Percentiles rank a stretch among this genome's conserved stretches.
Evolutionary conservation across 352 stramenopile genomes (phyloP).

Genomic region (Elongisporangium undulatum): DNA sequence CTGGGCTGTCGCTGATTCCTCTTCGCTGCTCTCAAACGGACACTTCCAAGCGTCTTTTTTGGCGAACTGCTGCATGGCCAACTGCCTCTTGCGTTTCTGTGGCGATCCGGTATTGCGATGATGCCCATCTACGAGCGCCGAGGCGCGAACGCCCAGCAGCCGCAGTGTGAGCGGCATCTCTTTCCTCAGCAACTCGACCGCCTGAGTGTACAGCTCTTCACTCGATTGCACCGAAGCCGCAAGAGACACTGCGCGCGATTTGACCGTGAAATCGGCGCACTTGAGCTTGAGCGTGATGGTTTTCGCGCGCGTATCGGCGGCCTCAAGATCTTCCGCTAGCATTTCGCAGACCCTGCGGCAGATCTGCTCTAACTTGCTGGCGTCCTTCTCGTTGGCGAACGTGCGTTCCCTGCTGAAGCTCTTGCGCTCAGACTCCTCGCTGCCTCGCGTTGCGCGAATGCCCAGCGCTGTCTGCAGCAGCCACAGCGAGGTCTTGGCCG

Average conservation of each 20-base stretch:
- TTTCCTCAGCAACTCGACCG: constrained; percentile 48
- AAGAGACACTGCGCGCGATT: constrained; percentile 47
- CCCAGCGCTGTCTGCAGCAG: constrained; percentile 70
- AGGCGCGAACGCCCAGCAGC: constrained; percentile 60
- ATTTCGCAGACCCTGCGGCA: constrained; percentile 60
- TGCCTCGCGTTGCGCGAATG: constrained; percentile 31
- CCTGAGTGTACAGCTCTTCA: constrained; percentile 39
- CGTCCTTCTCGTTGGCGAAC: constrained; percentile 43
- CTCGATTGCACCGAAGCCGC: constrained; percentile 28
- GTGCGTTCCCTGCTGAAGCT: constrained; percentile 77
- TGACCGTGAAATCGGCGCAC: constrained; percentile 51
- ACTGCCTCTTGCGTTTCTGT: constrained; percentile 26
- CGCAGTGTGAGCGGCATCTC: constrained; percentile 65
- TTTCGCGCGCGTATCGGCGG: constrained; percentile 32
- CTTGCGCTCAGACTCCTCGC: constrained; percentile 59
- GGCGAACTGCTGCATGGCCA: constrained; percentile 42
- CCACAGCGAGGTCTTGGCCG: constrained; percentile 62
- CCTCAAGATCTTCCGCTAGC: constrained; percentile 49
- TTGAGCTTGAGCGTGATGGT: constrained; percentile 78
- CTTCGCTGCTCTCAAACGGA: constrained; percentile 1
- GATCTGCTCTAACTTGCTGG: constrained; percentile 42
- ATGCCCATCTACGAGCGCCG: constrained; percentile 32
- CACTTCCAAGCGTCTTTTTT: constrained; percentile 2
- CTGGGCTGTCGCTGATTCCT: neutral
- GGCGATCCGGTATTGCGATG: constrained; percentile 3